Base-by-base conservation (phyloP, 2,329 filamentous ascomycete species). In the Trichoderma afroharzianum region DNA sequence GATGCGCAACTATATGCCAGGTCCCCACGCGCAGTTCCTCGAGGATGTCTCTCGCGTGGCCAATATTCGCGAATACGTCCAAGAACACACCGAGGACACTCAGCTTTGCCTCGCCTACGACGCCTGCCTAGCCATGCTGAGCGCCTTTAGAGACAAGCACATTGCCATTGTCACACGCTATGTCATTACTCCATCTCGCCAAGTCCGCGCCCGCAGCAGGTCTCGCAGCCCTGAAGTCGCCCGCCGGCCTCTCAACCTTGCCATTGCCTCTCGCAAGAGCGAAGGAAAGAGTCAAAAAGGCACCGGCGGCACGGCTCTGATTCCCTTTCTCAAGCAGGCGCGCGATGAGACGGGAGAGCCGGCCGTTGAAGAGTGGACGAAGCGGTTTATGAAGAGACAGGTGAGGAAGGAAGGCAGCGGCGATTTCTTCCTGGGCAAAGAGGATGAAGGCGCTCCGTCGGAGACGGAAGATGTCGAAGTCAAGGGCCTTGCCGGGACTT, bases 1-100 rank as follows among this genome's bases (percentile, higher is more conserved):
- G 75, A 99, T 99, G 96, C 92, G 95, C 72, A 88, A 88, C 59
- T 99, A 99, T 83, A 99, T 99, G 96, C 96, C 96, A 0, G 95
- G 94, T 0, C 89, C 92, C 0, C 96, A 99, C 79, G 92, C 94
- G 4, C 91, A 93, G 53, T 99, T 99, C 83, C 86, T 99, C 4
- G 88, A 92, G 74, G 92, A 97, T 74, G 91, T 98, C 14, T 86
- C 89, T 63, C 85, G 85, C 18, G 90, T 98, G 4, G 91, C 95
- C 76, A 98, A 98, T 78, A 94, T 99, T 76, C 92, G 94, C 33
- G 86, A 91, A 21, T 98, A 92, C 76, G 95, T 98, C 63, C 88
- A 92, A 75, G 80, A 79, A 75, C 75, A 88, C 87, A 78, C 84
- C 5, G 82, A 84, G 50, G 87, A 97, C 78, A 86, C 86, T 26